These are phyloP conservation scores for Brasilioporus rufonigricans DNA, from an alignment of 768 basidiomycete genomes.

Conservation along the genomic window DNA sequence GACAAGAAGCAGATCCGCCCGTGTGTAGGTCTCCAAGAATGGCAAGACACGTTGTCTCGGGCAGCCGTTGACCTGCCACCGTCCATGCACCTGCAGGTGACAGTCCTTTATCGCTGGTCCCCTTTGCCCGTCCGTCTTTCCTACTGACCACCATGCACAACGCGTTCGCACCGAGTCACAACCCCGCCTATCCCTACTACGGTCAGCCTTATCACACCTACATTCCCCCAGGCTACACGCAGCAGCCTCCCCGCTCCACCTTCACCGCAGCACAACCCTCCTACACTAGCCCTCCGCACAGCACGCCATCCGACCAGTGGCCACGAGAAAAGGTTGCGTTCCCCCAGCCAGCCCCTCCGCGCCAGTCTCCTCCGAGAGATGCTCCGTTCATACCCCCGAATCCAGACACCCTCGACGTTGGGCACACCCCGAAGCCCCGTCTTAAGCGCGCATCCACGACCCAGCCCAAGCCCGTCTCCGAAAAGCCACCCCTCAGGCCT, in stretches of 20 bases:
- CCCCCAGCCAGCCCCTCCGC: conserved; percentile 22
- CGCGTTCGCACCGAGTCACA: conserved; percentile 37
- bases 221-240: conserved; percentile 30
- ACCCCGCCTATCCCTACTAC: conserved; percentile 45
- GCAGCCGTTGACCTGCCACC: conserved; percentile 10
- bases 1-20: neutral
- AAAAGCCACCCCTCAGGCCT: conserved; percentile 48
- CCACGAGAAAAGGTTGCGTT: conserved; percentile 35
- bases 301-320: conserved; percentile 31
- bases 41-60: conserved; percentile 28
- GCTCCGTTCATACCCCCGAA: conserved; percentile 27
- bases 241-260: conserved; percentile 17
- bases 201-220: conserved; percentile 42
- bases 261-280: conserved; percentile 8
- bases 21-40: conserved; percentile 33
- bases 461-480: conserved; percentile 21
- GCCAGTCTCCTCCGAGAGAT: conserved; percentile 19
- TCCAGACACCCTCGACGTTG: conserved; percentile 17
- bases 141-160: conserved; percentile 27
- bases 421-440: conserved; percentile 29
- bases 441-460: conserved; percentile 36
- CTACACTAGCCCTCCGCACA: conserved; percentile 31
- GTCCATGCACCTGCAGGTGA: conserved; percentile 24
- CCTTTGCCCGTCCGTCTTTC: neutral
- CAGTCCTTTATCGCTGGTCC: conserved; percentile 7